phyloP scores from a whole-genome alignment of 2,329 filamentous ascomycete species.

The Colletotrichum caudatum region DNA sequence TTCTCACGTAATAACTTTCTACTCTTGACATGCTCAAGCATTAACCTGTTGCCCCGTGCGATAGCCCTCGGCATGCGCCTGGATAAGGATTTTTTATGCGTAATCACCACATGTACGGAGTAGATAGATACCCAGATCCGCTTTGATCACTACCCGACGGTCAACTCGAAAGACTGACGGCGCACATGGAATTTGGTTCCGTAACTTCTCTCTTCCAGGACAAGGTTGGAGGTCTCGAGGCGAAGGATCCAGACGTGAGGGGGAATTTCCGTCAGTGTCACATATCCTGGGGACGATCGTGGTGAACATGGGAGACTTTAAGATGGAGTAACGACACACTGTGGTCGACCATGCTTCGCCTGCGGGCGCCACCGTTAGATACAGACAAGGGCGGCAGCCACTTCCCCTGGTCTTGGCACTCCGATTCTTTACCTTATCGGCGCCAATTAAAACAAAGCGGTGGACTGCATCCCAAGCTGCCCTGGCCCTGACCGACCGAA shows the following conservation, averaged over 20 bases:
- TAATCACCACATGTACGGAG: slow-evolving; percentile 62
- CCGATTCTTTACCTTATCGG: slow-evolving; percentile 71
- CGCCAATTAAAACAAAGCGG: slow-evolving; percentile 61
- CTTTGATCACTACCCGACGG: slow-evolving; percentile 65
- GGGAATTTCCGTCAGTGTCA: slow-evolving; percentile 50
- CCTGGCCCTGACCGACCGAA: slow-evolving; percentile 55
- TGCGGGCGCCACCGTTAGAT: slow-evolving; percentile 37
- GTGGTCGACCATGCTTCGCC: slow-evolving; percentile 50
- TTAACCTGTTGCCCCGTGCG: slow-evolving; percentile 48
- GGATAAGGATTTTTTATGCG: slow-evolving; percentile 44
- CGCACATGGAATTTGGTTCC: slow-evolving; percentile 53
- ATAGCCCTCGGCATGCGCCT: slow-evolving; percentile 60
- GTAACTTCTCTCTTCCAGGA: slow-evolving; percentile 63
- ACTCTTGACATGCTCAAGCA: too few relatives aligned
- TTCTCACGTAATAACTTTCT: too few relatives aligned
- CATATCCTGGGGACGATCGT: slow-evolving; percentile 51
- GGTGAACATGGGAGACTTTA: slow-evolving; percentile 55
- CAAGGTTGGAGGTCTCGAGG: slow-evolving; percentile 58
- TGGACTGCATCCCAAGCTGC: slow-evolving; percentile 65
- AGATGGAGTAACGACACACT: slow-evolving; percentile 55
- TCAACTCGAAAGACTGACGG: slow-evolving; percentile 42
- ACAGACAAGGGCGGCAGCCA: slow-evolving; percentile 45
- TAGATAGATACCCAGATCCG: slow-evolving; percentile 70
- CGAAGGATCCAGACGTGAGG: slow-evolving; percentile 53
- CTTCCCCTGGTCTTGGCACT: slow-evolving; percentile 65